A percentile compares a stretch with the other conserved stretches of the same genome.
phyloP scores from a whole-genome alignment of 2,329 filamentous ascomycete genomes.

The Zymoseptoria crescenta region DNA sequence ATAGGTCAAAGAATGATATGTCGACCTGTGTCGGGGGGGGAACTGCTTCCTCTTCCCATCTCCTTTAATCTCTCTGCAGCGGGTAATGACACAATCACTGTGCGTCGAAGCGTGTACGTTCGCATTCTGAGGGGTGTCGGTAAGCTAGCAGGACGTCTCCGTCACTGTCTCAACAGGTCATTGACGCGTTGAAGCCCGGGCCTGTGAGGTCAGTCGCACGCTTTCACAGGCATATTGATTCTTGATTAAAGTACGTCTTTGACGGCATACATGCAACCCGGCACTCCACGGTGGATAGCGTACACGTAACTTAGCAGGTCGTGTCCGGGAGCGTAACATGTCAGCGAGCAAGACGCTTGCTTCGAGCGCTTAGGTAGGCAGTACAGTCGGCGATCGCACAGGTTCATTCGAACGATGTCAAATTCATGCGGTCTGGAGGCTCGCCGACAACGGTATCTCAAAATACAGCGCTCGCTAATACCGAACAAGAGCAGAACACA shows the following conservation, averaged over 20 bases:
- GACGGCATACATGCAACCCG: too few species aligned
- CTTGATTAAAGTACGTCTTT: not conserved
- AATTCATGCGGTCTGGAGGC: not conserved
- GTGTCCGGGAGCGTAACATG: not conserved
- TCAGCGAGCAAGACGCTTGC: not conserved
- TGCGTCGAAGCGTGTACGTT: not conserved
- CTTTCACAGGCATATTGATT: not conserved
- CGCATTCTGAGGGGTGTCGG: too few species aligned
- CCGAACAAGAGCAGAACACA: not conserved
- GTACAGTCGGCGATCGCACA: not conserved
- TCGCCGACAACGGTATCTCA: not conserved
- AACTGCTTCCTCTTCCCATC: not conserved
- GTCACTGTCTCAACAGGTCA: too few species aligned
- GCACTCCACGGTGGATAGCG: too few species aligned
- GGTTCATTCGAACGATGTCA: not conserved
- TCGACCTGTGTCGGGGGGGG: not conserved
- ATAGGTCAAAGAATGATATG: not conserved
- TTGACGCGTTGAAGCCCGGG: too few species aligned
- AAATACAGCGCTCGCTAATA: not conserved
- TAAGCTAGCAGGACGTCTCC: too few species aligned
- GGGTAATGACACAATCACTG: not conserved
- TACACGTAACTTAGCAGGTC: not conserved
- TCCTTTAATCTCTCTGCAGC: not conserved
- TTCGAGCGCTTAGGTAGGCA: not conserved
- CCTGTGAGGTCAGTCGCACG: not conserved